phyloP scores from a whole-genome alignment of 495 filamentous ascomycete genomes.

The Tuber microsphaerosporum region DNA sequence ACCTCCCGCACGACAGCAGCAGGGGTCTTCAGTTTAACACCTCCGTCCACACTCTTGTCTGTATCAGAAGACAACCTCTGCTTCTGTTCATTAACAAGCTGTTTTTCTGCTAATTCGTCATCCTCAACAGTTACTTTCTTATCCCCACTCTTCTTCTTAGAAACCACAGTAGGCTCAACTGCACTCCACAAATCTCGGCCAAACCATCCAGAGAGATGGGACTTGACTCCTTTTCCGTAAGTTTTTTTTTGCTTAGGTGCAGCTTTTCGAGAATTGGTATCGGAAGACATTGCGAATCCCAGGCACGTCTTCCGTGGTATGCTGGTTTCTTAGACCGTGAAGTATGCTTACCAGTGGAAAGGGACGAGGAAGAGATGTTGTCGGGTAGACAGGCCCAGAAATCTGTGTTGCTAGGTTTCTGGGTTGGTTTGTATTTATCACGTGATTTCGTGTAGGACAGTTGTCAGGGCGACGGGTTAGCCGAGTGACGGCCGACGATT shows the following conservation, averaged over 20 bases:
- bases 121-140: conserved; percentile 12
- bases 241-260: conserved; percentile 30
- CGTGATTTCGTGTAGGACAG: conserved; percentile 6
- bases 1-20: neutral
- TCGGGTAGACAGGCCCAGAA: conserved; percentile 18
- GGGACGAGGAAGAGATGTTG: conserved; percentile 8
- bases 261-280: conserved; percentile 17
- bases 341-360: conserved; percentile 7
- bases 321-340: neutral
- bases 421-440: conserved; percentile 27
- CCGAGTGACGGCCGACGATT: too few species aligned
- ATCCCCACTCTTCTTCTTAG: conserved; percentile 12
- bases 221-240: conserved; percentile 38
- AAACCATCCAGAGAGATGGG: conserved; percentile 37
- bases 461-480: conserved; percentile 20
- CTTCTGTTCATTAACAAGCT: conserved; percentile 22
- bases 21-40: conserved; percentile 3
- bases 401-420: neutral
- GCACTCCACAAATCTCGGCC: conserved; percentile 35
- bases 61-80: conserved; percentile 3
- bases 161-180: conserved; percentile 13
- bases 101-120: conserved; percentile 18
- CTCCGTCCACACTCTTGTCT: conserved; percentile 6
- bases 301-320: neutral
- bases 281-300: conserved; percentile 10